Base-by-base conservation (phyloP, 2,329 filamentous ascomycete genomes). In the Nemania abortiva region DNA sequence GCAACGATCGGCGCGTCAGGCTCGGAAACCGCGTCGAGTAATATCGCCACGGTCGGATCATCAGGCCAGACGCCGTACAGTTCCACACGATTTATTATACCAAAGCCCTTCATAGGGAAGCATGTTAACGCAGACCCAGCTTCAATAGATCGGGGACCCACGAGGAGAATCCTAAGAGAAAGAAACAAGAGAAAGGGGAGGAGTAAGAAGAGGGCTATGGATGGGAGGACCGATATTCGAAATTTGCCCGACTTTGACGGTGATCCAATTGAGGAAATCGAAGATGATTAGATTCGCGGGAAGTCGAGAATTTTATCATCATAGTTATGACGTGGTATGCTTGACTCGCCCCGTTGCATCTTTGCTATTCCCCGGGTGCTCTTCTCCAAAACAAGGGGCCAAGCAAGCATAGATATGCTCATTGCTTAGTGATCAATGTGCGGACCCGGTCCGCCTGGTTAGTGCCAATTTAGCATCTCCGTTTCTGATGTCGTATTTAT, bases 201-300 rank as follows among this genome's bases (percentile, higher is more conserved):
- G 70, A 63, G 59, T 45, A 56, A 72, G 66, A 73, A 72, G 69
- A 72, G 34, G 22, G 65, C 70, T 1, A 54, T 29, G 27, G 75
- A 77, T 58, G 75, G 74, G n/a, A 76, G 76, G 54, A 68, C 74
- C n/a, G 65, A 76, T 69, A 78, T 78, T 67, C 74, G 77, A 62
- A 52, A 63, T n/a, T 68, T 78, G 18, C 76, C 77, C 5, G 71
- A 74, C 64, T 77, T 77, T 64, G 66, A 77, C 13, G 76, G 70
- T 4, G 77, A 78, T 59, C 77, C 76, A 29, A 78, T 77, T 42
- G 76, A 78, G 64, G 77, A 77, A 15, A 75, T 66, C 31, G 65
- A 69, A 45, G 63, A 66, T 13, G 54, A 69, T 27, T 72, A 49
- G 39, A 58, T 59, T 3, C 24, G 6, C 15, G 9, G 55, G 13